Conservation (phyloP, 2,329 filamentous ascomycete genomes). For the Colletotrichum liriopes region DNA sequence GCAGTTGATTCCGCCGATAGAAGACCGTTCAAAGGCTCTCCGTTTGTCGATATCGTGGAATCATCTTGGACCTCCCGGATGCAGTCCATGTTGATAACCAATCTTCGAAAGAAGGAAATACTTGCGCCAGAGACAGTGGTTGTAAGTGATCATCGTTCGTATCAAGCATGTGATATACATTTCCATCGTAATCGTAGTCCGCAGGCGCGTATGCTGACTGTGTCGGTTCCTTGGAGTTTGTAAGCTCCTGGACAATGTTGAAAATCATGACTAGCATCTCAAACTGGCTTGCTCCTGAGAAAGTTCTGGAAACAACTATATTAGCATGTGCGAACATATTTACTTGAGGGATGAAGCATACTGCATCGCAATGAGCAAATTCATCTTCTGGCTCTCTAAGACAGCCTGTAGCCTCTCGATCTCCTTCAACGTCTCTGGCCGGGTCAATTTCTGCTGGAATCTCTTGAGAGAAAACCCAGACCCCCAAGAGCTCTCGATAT, state of each 20-base stretch:
- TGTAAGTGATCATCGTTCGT: neutral
- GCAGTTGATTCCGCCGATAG: too few relatives aligned
- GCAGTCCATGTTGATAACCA: neutral
- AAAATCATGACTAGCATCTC: neutral
- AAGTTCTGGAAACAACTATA: neutral
- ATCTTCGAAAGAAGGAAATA: neutral
- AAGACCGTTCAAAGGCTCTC: too few relatives aligned
- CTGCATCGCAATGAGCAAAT: constrained; percentile 21
- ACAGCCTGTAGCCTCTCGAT: neutral
- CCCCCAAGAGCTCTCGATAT: neutral
- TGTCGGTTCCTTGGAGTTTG: neutral
- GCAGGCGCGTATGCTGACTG: neutral
- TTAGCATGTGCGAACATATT: neutral
- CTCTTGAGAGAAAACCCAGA: neutral
- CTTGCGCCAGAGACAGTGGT: neutral
- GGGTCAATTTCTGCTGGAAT: neutral
- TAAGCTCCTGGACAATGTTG: neutral
- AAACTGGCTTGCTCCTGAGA: neutral
- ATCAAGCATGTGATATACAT: neutral
- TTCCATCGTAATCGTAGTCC: neutral
- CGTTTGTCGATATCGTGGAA: neutral
- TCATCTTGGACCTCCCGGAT: neutral
- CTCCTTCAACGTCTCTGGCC: constrained; percentile 5
- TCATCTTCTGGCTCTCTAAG: constrained; percentile 20
- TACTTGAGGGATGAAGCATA: neutral